Conservation (phyloP, 805 yeast species). For the Ogataea degrootiae region DNA sequence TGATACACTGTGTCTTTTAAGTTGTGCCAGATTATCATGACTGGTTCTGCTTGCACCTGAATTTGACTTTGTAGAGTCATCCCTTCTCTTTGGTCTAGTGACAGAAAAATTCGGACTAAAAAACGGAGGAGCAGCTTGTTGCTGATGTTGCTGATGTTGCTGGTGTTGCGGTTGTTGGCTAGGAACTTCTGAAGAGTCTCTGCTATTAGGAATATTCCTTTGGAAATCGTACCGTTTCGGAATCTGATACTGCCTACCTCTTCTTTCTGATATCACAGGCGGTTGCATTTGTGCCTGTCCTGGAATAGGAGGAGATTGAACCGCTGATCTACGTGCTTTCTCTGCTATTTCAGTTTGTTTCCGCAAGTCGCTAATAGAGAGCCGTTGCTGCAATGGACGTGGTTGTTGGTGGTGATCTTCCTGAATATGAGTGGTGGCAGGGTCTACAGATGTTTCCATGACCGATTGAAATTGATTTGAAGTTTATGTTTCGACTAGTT, state of each 20-base stretch:
- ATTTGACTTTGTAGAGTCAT: conserved; percentile 8
- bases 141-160: conserved; percentile 4
- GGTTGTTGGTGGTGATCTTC: no score
- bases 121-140: background rate
- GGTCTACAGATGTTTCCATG: no score
- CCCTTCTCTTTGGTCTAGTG: conserved; percentile 11
- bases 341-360: background rate
- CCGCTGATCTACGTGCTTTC: background rate
- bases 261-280: conserved; percentile 8
- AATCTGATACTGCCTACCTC: conserved; percentile 27
- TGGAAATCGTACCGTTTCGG: conserved; percentile 27
- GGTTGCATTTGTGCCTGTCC: background rate
- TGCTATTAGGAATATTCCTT: conserved; percentile 17
- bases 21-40: conserved; percentile 4
- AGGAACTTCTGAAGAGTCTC: conserved; percentile 13
- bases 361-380: no score
- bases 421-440: no score
- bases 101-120: conserved; percentile 14
- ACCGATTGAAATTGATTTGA: no score
- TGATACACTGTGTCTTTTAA: conserved; percentile 22
- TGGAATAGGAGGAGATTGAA: background rate
- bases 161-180: conserved; percentile 1
- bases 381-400: no score
- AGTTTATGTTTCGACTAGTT: no score
- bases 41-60: conserved; percentile 1